Conservation (phyloP, 1,139 yeast genomes). For the Scheffersomyces lignicola region DNA sequence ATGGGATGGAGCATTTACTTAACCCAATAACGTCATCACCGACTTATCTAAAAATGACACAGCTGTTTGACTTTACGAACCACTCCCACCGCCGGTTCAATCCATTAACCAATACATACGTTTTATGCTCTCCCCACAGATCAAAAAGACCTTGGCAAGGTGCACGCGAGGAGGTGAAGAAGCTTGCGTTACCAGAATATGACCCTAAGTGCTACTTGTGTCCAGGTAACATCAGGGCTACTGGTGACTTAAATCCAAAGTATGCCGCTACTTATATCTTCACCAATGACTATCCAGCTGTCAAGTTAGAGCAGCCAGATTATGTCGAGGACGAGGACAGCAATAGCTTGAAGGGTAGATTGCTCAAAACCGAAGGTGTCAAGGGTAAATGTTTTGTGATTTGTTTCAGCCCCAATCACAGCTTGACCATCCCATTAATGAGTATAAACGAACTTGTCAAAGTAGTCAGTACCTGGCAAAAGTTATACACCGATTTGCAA, state of each 20-base stretch:
- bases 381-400: conserved; percentile 71
- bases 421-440: conserved; percentile 69
- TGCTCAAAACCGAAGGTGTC: conserved; percentile 60
- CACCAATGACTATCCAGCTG: conserved; percentile 72
- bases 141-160: conserved; percentile 85
- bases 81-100: conserved; percentile 70
- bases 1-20: conserved; percentile 21
- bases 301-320: conserved; percentile 57
- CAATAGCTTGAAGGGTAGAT: conserved; percentile 34
- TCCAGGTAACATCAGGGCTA: conserved; percentile 70
- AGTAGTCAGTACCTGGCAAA: conserved; percentile 63
- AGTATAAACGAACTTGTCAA: conserved; percentile 34
- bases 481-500: conserved; percentile 44
- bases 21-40: conserved; percentile 23
- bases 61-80: conserved; percentile 48
- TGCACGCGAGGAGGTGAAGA: conserved; percentile 56
- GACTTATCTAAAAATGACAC: conserved; percentile 22
- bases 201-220: conserved; percentile 73
- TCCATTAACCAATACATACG: conserved; percentile 63
- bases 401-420: conserved; percentile 74
- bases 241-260: conserved; percentile 62
- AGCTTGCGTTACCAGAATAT: conserved; percentile 48
- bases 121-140: conserved; percentile 75
- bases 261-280: conserved; percentile 61
- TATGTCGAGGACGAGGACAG: conserved; percentile 21